Base-by-base conservation (phyloP, 208 protist genomes). In the Tritrichomonas foetus region DNA sequence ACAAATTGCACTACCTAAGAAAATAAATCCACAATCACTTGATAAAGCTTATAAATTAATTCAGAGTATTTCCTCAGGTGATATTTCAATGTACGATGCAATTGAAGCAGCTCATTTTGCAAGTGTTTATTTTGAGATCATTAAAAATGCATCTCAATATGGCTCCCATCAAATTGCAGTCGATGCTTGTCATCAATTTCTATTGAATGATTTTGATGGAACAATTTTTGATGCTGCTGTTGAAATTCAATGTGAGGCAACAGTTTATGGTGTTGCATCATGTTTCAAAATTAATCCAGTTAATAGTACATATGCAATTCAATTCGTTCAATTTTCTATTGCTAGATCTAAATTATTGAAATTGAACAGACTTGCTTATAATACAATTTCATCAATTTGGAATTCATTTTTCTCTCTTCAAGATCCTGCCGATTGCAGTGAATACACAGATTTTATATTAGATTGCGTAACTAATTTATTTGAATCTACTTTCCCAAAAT, bases 181-280 rank as follows among this genome's bases (percentile, higher is more conserved):
- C 39, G 78, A 89, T 50, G 44, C 47, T 0, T 89, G 78, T 30
- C 33, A 53, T 27, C 33, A 44, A 1, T 89, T 89, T 57, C 39
- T 89, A 16, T 39, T 27, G 8, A 57, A 44, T 47, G 47, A 89
- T 13, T 89, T 89, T 27, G 78, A 89, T 50, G 27, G 14, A 33
- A 49, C 41, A 44, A 44, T n/a, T n/a, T 89, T 39, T 57, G 78
- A 89, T 57, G 47, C 47, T 27, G 47, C 47, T 39, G 78, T 89
- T 89, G 78, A 89, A 57, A 57, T 89, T 20, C 78, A 89, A 89
- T 89, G 78, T 30, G 78, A 89, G 9, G 27, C 78, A 20, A 49
- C 47, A n/a, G 47, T 89, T 61, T 47, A 44, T 61, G 78, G 78
- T 22, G 57, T 89, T n/a, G n/a, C 47, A 57, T 89, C 78, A 39